Percentiles rank a stretch among this genome's conserved stretches.
phyloP scores from a whole-genome alignment of 1,284 basidiomycete species.

The Paramarasmius palmivorus region DNA sequence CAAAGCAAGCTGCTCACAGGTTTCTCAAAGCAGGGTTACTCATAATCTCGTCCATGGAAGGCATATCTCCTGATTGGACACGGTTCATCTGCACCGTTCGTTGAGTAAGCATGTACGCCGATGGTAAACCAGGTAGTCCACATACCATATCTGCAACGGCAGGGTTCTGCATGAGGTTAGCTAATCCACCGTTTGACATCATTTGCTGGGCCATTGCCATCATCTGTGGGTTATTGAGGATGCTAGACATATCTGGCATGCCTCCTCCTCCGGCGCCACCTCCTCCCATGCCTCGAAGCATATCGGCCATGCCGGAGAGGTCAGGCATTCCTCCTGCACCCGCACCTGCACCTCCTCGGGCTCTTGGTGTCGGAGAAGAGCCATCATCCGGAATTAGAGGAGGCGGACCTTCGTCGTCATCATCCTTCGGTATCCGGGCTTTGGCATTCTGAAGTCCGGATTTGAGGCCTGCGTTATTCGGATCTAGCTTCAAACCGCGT shows the following conservation, averaged over 20 bases:
- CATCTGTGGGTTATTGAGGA: slow-evolving; percentile 94
- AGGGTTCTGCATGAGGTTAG: slow-evolving; percentile 86
- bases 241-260: slow-evolving; percentile 84
- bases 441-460: slow-evolving; percentile 84
- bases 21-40: slow-evolving; percentile 64
- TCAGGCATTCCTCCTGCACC: slow-evolving; percentile 29
- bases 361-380: slow-evolving; percentile 27
- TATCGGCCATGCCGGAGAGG: slow-evolving; percentile 69
- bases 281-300: slow-evolving; percentile 53
- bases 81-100: slow-evolving; percentile 62
- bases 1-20: slow-evolving; percentile 48
- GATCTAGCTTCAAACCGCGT: slow-evolving; percentile 86
- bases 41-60: slow-evolving; percentile 79
- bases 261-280: slow-evolving; percentile 69
- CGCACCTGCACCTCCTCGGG: slow-evolving; percentile 26
- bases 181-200: slow-evolving; percentile 89
- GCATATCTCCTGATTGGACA: slow-evolving; percentile 76
- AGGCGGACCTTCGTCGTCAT: slow-evolving; percentile 27
- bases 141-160: slow-evolving; percentile 75
- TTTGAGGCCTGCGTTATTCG: slow-evolving; percentile 84
- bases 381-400: slow-evolving; percentile 31
- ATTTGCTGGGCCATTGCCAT: slow-evolving; percentile 93
- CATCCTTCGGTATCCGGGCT: slow-evolving; percentile 51
- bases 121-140: slow-evolving; percentile 9
- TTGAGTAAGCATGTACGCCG: slow-evolving; percentile 7